These are phyloP conservation scores for Periconia digitata DNA, from an alignment of 2,329 filamentous ascomycete genomes.

Conservation along the genomic window DNA sequence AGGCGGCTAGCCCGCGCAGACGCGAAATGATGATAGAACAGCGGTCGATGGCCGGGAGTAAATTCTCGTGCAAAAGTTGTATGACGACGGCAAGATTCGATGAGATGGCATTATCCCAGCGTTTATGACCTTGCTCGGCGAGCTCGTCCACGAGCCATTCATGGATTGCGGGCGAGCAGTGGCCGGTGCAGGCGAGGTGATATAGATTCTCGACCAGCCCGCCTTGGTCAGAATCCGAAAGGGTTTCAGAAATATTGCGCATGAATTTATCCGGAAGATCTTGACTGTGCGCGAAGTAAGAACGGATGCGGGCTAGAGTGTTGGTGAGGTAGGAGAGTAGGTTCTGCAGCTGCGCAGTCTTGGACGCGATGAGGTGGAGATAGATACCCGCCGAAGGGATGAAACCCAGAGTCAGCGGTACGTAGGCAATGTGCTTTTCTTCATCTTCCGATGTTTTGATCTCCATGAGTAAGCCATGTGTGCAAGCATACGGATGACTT, in stretches of 20 bases:
- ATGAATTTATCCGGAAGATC: slow-evolving; percentile 80
- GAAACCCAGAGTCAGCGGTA: slow-evolving; percentile 82
- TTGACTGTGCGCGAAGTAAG: slow-evolving; percentile 80
- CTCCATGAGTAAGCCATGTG: slow-evolving; percentile 69
- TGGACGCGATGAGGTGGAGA: slow-evolving; percentile 80
- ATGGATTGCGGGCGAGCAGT: slow-evolving; percentile 72
- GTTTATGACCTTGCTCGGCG: slow-evolving; percentile 73
- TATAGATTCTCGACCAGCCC: slow-evolving; percentile 76
- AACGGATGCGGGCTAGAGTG: slow-evolving; percentile 73
- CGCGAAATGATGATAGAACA: slow-evolving; percentile 79
- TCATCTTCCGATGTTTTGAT: slow-evolving; percentile 25
- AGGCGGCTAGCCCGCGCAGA: slow-evolving; percentile 79
- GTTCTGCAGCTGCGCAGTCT: slow-evolving; percentile 85
- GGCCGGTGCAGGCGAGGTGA: slow-evolving; percentile 81
- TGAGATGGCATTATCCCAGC: slow-evolving; percentile 88
- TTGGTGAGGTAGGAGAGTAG: slow-evolving; percentile 83
- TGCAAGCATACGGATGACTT: slow-evolving; percentile 73
- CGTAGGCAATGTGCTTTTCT: slow-evolving; percentile 42
- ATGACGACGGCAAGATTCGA: slow-evolving; percentile 77
- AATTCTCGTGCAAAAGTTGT: slow-evolving; percentile 79
- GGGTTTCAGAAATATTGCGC: slow-evolving; percentile 72
- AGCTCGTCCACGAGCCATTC: slow-evolving; percentile 90
- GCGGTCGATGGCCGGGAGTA: slow-evolving; percentile 84
- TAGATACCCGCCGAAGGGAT: slow-evolving; percentile 77
- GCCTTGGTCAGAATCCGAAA: slow-evolving; percentile 66